Base-by-base conservation (phyloP, 306 rosid genomes). In the cucumber (Cucumis sativus) region DNA sequence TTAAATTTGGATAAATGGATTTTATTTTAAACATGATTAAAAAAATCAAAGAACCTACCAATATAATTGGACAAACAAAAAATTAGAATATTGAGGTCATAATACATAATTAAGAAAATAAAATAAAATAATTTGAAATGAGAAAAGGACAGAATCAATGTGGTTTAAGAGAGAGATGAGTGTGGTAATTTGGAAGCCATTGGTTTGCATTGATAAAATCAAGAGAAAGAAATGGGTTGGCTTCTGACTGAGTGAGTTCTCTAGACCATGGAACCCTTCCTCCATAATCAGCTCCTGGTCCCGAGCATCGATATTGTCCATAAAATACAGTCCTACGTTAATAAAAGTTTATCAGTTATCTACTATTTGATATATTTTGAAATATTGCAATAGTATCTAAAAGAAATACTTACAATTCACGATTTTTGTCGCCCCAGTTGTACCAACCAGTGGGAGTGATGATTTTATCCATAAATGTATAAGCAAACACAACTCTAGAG, bases 401-500 rank as follows among this genome's bases (percentile, higher is more conserved):
- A 51, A 15, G 0, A 30, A 20, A 54, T 17, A 72, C 86, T 0
- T 89, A 95, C 98, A 87, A 83, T 87, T 95, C 93, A 55, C 97
- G 92, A 61, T 80, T 89, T 78, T 91, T 97, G 82, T 95, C 98
- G 58, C 96, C 97, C 98, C 98, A 95, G 62, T 95, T 95, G 77
- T 92, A 88, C 98, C 98, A 95, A 69, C 98, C 98, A 43, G 88
- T 89, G 81, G 97, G 98, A 81, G 87, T 88, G 92, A 95, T 95
- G 79, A 95, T 95, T 74, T 95, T 85, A 88, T 95, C 98, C 98
- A 95, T 95, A 28, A 89, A 87, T 0, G 98, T 95, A 57, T 87
- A 87, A 30, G 98, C 93, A 61, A 95, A 95, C 77, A 95, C 84
- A 12, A 95, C 98, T 59, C 97, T 84, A 12, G 98, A 95, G 82